Percentiles rank a stretch among this genome's conserved stretches.
Conservation (phyloP, 2,329 filamentous ascomycete genomes). For the Colletotrichum limetticola region DNA sequence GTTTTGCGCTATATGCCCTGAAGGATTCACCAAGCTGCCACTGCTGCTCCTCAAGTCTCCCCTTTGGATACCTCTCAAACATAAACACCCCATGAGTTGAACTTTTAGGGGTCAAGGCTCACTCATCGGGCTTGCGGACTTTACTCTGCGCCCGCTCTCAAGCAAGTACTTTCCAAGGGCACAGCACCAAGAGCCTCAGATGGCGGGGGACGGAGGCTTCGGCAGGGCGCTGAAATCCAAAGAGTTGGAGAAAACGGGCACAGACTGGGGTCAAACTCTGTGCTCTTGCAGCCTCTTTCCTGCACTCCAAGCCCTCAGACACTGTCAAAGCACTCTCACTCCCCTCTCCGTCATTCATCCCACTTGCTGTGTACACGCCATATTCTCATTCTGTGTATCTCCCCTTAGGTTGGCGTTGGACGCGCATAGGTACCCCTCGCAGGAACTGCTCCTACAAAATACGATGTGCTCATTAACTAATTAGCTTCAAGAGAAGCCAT, state of each 20-base stretch:
- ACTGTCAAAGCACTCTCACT: slow-evolving; percentile 13
- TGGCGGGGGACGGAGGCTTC: neutral
- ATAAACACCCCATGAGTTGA: too few relatives aligned
- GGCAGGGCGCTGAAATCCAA: slow-evolving; percentile 5
- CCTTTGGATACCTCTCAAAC: too few relatives aligned
- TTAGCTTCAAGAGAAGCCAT: neutral
- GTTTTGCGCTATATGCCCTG: neutral
- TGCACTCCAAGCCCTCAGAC: slow-evolving; percentile 10
- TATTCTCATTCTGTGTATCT: too few relatives aligned
- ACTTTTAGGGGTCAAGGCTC: neutral
- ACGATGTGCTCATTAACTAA: neutral
- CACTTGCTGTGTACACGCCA: neutral
- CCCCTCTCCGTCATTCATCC: neutral
- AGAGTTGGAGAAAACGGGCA: slow-evolving; percentile 8
- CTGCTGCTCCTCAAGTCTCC: neutral
- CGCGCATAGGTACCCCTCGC: neutral
- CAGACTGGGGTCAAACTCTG: slow-evolving; percentile 35
- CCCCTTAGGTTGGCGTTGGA: too few relatives aligned
- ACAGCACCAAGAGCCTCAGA: neutral
- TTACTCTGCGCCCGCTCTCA: slow-evolving; percentile 17
- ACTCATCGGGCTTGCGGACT: slow-evolving; percentile 24
- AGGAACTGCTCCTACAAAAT: neutral
- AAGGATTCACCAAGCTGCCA: neutral
- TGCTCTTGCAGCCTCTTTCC: slow-evolving; percentile 24
- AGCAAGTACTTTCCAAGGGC: neutral